Evolutionary conservation across 495 filamentous ascomycete species (phyloP).

Genomic region (Aspergillus funiculosus): DNA sequence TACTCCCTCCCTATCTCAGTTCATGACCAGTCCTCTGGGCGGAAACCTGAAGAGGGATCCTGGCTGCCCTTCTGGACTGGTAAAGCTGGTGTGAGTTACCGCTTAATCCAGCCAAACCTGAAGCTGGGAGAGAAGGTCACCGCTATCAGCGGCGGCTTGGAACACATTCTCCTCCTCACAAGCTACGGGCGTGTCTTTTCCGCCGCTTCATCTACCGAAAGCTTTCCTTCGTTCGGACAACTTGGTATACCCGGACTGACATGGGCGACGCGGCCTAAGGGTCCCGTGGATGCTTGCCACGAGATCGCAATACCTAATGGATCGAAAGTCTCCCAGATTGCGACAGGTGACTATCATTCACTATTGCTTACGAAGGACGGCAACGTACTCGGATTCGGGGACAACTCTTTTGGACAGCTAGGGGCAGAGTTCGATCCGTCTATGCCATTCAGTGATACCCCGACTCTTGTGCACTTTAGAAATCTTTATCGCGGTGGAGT

Average conservation of each 20-base stretch:
- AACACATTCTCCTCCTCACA: conserved; percentile 84
- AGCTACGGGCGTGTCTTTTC: conserved; percentile 80
- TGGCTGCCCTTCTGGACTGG: conserved; percentile 73
- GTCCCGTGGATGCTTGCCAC: conserved; percentile 72
- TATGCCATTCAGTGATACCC: conserved; percentile 58
- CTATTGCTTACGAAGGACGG: conserved; percentile 68
- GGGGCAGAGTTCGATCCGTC: conserved; percentile 64
- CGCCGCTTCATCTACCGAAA: conserved; percentile 67
- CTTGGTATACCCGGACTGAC: conserved; percentile 77
- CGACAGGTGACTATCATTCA: conserved; percentile 83
- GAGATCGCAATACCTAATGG: conserved; percentile 62
- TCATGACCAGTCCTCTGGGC: conserved; percentile 57
- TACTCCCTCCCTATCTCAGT: conserved; percentile 81
- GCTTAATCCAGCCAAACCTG: conserved; percentile 61
- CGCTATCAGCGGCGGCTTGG: conserved; percentile 66
- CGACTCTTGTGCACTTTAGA: conserved; percentile 59
- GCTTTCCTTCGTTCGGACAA: conserved; percentile 78
- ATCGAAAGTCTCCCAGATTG: conserved; percentile 62
- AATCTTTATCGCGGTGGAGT: conserved; percentile 62
- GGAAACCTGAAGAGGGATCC: conserved; percentile 55
- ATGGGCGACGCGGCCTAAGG: conserved; percentile 71
- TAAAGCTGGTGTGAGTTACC: conserved; percentile 60
- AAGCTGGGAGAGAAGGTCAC: conserved; percentile 68
- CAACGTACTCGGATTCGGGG: conserved; percentile 79
- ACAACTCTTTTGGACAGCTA: conserved; percentile 82